Percentiles rank a stretch among this genome's conserved stretches.
phyloP scores from a whole-genome alignment of 1,139 yeast genomes.

The Lodderomyces beijingensis region DNA sequence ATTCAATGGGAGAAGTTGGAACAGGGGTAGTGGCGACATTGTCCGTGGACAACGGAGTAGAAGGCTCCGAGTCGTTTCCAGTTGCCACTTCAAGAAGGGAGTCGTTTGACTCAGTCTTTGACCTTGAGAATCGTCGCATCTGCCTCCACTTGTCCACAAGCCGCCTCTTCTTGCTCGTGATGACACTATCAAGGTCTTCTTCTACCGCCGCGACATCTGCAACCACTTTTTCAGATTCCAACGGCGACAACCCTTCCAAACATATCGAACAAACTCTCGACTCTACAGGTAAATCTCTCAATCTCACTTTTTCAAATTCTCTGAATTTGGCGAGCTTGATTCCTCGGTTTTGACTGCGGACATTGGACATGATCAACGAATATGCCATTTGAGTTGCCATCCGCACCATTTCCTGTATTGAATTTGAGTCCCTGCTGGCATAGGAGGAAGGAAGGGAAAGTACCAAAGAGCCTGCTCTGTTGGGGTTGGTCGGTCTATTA shows the following conservation, averaged over 20 bases:
- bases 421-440: constrained; percentile 45
- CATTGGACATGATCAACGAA: constrained; percentile 49
- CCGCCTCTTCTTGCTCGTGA: constrained; percentile 6
- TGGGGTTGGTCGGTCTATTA: constrained; percentile 36
- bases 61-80: constrained; percentile 4
- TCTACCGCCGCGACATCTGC: constrained; percentile 8
- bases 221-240: constrained; percentile 8
- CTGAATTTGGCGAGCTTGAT: constrained; percentile 50
- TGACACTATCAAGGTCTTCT: constrained; percentile 4
- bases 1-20: neutral
- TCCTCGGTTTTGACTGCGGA: constrained; percentile 41
- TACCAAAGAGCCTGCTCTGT: constrained; percentile 51
- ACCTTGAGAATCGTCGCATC: constrained; percentile 4
- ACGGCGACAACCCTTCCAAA: constrained; percentile 48
- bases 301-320: constrained; percentile 29
- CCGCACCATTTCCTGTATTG: constrained; percentile 54
- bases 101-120: constrained; percentile 4
- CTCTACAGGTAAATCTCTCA: constrained; percentile 21
- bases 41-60: neutral
- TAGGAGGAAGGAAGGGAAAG: constrained; percentile 64
- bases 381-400: constrained; percentile 70
- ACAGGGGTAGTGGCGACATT: neutral
- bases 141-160: constrained; percentile 1
- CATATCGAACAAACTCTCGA: constrained; percentile 60
- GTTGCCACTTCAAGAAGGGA: constrained; percentile 5